phyloP scores from a whole-genome alignment of 148 eudicot genomes.

The Polygonum aviculare region DNA sequence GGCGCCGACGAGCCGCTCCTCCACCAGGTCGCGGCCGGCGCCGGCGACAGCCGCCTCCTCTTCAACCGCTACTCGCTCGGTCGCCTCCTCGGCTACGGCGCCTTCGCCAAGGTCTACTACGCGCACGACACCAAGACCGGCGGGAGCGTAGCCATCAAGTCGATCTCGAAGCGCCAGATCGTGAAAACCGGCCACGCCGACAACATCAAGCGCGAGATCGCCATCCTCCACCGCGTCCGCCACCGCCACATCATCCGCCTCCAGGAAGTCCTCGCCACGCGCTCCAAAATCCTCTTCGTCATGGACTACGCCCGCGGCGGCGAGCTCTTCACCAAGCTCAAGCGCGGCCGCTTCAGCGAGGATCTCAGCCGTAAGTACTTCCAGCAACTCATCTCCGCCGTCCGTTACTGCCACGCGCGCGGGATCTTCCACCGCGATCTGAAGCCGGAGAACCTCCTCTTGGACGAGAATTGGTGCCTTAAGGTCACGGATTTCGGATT shows the following conservation, averaged over 20 bases:
- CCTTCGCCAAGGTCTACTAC: constrained; percentile 67
- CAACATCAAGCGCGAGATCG: constrained; percentile 46
- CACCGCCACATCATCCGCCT: constrained; percentile 55
- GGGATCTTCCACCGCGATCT: constrained; percentile 70
- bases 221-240: constrained; percentile 49
- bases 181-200: constrained; percentile 23
- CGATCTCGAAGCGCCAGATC: constrained; percentile 36
- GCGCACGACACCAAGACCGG: constrained; percentile 37
- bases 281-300: constrained; percentile 49
- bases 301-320: constrained; percentile 76
- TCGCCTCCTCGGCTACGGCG: constrained; percentile 52
- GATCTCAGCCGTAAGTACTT: constrained; percentile 66
- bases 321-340: constrained; percentile 50
- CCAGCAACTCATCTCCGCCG: constrained; percentile 59
- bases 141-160: constrained; percentile 59
- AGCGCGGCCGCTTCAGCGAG: constrained; percentile 58
- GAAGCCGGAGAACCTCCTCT: constrained; percentile 59
- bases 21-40: background rate
- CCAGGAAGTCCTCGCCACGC: constrained; percentile 54
- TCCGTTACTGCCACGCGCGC: constrained; percentile 49
- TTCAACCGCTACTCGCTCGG: constrained; percentile 60
- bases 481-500: constrained; percentile 67
- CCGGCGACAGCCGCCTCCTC: constrained; percentile 10
- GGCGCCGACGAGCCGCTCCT: constrained; percentile 1
- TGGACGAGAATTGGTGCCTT: constrained; percentile 58